Base-by-base conservation (phyloP, 805 yeast genomes). In the Zygosaccharomyces gambellarensis region DNA sequence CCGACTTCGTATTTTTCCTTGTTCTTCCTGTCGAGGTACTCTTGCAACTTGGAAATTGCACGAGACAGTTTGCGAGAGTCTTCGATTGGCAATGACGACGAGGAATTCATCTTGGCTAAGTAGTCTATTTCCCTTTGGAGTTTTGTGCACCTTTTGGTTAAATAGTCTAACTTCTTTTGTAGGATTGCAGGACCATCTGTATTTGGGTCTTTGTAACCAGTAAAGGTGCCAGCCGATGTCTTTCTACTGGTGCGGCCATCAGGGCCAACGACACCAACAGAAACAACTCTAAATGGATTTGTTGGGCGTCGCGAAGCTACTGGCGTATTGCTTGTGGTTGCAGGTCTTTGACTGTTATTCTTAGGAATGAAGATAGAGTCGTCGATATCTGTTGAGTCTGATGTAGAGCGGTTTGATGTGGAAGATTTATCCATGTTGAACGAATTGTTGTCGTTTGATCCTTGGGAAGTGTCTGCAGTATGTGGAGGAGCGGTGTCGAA, bases 1-100 rank as follows among this genome's bases (percentile, higher is more conserved):
- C 76, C 77, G 3, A 71, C 58, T 36, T 73, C 77, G 54, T 73
- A 72, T 53, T 69, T 70, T 55, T 72, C 73, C 57, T 72, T 73
- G 41, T 65, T 67, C 54, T 73, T 72, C 42, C 62, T 65, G 44
- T 73, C 77, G 14, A 71, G 55, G 42, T 68, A 73, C 31, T 68
- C 71, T 50, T 73, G 71, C 36, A 73, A 50, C 53, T 65, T 68
- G 14, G 51, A 60, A 25, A 72, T 63, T 8, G 76, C 77, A 14
- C 53, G 55, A 43, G 63, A 56, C 36, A 73, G 51, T 49, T 71
- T 72, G 39, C 69, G 62, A n/a, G 65, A 49, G 47, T 73, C 77
- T 0, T 70, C 73, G n/a, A 71, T 63, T 1, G 71, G 58, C 12
- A 73, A 56, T 5, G 69, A 60, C 1, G 71, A 71, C 39, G 68